Percentiles rank a stretch among this genome's conserved stretches.
Conservation (phyloP, 2,329 filamentous ascomycete species). For the Fusarium sp. region DNA sequence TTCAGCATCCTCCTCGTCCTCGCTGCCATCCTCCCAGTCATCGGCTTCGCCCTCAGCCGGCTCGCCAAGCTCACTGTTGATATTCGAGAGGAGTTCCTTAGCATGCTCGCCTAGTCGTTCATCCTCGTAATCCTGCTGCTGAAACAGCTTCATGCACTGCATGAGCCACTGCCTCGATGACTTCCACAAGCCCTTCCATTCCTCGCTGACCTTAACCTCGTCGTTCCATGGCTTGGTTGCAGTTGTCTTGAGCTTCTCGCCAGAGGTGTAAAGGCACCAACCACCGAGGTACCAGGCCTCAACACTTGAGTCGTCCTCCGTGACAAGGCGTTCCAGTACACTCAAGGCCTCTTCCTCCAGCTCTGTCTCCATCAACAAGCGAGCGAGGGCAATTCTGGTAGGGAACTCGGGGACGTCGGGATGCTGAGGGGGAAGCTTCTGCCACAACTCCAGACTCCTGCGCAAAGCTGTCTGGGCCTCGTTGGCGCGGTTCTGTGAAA, state of each 20-base stretch:
- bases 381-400: conserved; percentile 82
- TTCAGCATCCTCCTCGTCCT: conserved; percentile 64
- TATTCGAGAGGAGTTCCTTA: conserved; percentile 73
- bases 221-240: conserved; percentile 53
- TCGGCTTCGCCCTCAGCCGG: conserved; percentile 67
- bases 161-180: conserved; percentile 86
- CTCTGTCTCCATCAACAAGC: conserved; percentile 89
- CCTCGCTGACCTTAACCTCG: conserved; percentile 55
- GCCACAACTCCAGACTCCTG: conserved; percentile 87
- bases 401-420: conserved; percentile 85
- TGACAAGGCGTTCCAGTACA: conserved; percentile 84
- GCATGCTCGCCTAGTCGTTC: conserved; percentile 81
- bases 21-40: conserved; percentile 66
- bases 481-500: conserved; percentile 83
- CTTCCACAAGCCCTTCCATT: conserved; percentile 73
- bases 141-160: conserved; percentile 84
- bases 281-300: conserved; percentile 98
- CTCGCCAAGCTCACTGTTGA: conserved; percentile 74
- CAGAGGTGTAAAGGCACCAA: conserved; percentile 87
- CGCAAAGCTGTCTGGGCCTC: conserved; percentile 85
- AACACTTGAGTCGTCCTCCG: conserved; percentile 93
- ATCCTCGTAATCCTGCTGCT: conserved; percentile 85
- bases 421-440: conserved; percentile 78
- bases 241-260: conserved; percentile 69
- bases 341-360: conserved; percentile 87